Base-by-base conservation (phyloP, 2,329 filamentous ascomycete genomes). In the Alternaria arbusti region DNA sequence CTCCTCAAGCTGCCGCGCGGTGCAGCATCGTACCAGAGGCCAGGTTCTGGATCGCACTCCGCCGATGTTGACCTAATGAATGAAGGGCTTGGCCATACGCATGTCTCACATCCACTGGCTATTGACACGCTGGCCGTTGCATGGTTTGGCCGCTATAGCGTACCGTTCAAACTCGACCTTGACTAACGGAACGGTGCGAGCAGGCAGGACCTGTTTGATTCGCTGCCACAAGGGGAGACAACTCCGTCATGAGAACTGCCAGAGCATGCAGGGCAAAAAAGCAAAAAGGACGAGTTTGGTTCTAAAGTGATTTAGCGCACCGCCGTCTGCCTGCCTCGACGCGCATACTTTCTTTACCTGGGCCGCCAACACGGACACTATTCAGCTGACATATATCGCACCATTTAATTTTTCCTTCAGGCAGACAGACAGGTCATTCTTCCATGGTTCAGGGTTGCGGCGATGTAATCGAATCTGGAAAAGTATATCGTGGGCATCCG, bases 151-250 rank as follows among this genome's bases (percentile, higher is more conserved):
- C 49, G 49, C 32, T 55, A 45, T 56, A 56, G 57, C 43, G 43
- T 60, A 49, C 51, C 57, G 22, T 56, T 20, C 22, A 43, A 32
- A 20, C 20, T 30, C 44, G 43, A 12, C 54, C 50, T 60, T 26
- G 22, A 54, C 51, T 43, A 56, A 55, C 57, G 51, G 57, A 60
- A 60, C 57, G 51, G 57, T 47, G 57, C 50, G 50, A 55, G 57
- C 17, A 46, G 28, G 17, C 26, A 40, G 47, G 43, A 55, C 47
- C 32, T 28, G 43, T 44, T 45, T 45, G 28, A 45, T 54, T 55
- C 51, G 50, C 26, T 49, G 50, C 17, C 25, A 56, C n/a, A 26
- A 43, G 30, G 54, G 43, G 54, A 56, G 28, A 26, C 28, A 56
- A 30, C 43, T 56, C 46, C 54, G 54, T 58, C 54, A 36, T 61